Evolutionary conservation across 2,329 filamentous ascomycete species (phyloP).

Genomic region (Hymenoscyphus occultus): DNA sequence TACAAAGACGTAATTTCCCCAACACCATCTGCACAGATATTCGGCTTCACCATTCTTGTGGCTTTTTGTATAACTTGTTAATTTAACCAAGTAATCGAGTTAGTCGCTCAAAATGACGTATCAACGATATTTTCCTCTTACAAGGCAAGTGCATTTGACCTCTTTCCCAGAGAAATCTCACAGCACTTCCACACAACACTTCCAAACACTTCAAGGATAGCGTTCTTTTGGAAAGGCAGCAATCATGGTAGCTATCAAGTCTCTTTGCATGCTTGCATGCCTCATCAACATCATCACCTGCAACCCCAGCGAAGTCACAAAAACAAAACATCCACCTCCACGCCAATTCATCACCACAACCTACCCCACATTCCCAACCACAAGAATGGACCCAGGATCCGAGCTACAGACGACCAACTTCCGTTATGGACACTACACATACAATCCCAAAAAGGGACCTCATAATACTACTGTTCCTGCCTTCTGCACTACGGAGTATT

Average conservation of each 20-base stretch:
- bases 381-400: background rate
- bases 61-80: too few relatives aligned
- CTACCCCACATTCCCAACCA: background rate
- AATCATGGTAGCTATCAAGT: background rate
- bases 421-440: background rate
- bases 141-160: background rate
- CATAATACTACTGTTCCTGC: background rate
- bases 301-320: background rate
- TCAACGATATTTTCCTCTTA: too few relatives aligned
- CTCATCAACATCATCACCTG: background rate
- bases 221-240: background rate
- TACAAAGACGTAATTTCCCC: too few relatives aligned
- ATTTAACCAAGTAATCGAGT: too few relatives aligned
- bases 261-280: background rate
- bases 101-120: too few relatives aligned
- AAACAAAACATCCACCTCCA: background rate
- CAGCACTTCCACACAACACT: background rate
- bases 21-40: too few relatives aligned
- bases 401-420: background rate
- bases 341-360: slow-evolving; percentile 6
- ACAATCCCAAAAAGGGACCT: background rate
- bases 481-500: background rate
- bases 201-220: background rate
- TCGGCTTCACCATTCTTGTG: too few relatives aligned
- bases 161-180: background rate